Evolutionary conservation across 305 asterid genomes (phyloP).

Genomic region (Fraxinus dipetala): DNA sequence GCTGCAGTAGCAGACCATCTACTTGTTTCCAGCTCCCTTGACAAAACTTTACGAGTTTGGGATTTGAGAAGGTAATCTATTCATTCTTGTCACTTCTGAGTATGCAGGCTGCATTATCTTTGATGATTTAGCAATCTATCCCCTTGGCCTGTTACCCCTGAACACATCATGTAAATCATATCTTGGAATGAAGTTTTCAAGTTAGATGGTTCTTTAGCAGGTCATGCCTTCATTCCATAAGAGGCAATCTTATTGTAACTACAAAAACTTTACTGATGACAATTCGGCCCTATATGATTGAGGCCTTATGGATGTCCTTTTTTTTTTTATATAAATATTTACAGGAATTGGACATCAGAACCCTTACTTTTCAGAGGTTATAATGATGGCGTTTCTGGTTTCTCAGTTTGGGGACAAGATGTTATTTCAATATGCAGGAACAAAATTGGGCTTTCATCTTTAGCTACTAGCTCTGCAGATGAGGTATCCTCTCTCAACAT

Average conservation of each 20-base stretch:
- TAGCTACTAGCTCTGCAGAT: constrained; percentile 53
- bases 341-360: constrained; percentile 77
- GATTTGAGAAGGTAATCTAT: constrained; percentile 82
- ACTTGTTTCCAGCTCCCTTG: constrained; percentile 91
- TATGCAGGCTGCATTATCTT: neutral
- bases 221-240: constrained; percentile 6
- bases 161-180: constrained; percentile 11
- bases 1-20: constrained; percentile 74
- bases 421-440: constrained; percentile 81
- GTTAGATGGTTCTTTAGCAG: neutral
- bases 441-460: constrained; percentile 74
- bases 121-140: neutral
- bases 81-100: constrained; percentile 5
- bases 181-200: constrained; percentile 5
- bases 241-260: neutral
- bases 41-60: constrained; percentile 82
- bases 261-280: neutral
- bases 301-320: constrained; percentile 17
- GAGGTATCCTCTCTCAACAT: constrained; percentile 42
- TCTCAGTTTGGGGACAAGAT: constrained; percentile 92
- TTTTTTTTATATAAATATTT: constrained; percentile 10
- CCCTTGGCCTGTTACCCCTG: constrained; percentile 1
- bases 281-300: constrained; percentile 3
- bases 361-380: constrained; percentile 69
- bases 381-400: constrained; percentile 74